Evolutionary conservation across 2,329 filamentous ascomycete species (phyloP).

Genomic region (Colletotrichum sp.): DNA sequence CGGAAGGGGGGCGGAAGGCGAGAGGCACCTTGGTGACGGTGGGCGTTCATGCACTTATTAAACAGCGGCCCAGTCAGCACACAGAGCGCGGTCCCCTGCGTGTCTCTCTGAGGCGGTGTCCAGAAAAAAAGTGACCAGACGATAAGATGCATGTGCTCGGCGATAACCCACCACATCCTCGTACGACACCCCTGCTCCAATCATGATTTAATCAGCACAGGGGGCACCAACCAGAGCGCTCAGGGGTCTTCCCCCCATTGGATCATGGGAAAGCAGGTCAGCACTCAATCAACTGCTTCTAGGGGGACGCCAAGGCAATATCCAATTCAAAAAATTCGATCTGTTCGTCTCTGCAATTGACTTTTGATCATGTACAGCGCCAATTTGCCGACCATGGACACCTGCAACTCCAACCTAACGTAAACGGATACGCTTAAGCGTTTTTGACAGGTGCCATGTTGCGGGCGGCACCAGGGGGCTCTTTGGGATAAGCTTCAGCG

Average conservation of each 20-base stretch:
- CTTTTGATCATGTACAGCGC: neutral
- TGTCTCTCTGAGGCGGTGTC: conserved; percentile 14
- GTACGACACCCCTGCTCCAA: neutral
- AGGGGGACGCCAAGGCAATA: neutral
- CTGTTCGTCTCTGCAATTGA: neutral
- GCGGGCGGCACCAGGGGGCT: neutral
- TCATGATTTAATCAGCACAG: neutral
- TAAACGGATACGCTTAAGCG: neutral
- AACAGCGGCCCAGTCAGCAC: neutral
- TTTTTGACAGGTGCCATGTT: neutral
- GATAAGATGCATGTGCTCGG: conserved; percentile 13
- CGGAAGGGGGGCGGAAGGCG: neutral
- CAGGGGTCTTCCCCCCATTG: neutral
- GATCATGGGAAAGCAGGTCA: neutral
- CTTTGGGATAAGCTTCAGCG: neutral
- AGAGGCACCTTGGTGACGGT: neutral
- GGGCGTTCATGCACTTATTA: conserved; percentile 8
- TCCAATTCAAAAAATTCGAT: neutral
- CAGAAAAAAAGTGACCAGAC: neutral
- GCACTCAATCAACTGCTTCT: neutral
- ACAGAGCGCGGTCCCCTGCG: neutral
- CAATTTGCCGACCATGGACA: neutral
- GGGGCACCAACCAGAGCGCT: neutral
- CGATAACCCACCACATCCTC: conserved; percentile 11
- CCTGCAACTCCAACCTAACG: neutral